A percentile compares a stretch with the other conserved stretches of the same genome.
Conservation (phyloP, 257 asterid species). For the Plantago major region DNA sequence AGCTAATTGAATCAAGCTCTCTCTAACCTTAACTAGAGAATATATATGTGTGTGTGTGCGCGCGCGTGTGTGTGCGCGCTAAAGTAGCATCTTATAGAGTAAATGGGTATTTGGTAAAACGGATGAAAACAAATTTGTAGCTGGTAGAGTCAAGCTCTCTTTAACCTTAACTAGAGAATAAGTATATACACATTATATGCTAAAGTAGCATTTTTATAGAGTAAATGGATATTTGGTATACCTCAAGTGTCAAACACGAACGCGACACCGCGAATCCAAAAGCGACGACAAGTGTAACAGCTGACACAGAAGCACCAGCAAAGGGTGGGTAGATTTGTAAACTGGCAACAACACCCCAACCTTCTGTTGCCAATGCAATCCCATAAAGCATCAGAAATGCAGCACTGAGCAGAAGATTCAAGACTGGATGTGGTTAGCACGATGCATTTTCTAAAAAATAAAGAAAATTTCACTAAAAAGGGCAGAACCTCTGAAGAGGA, state of each 20-base stretch:
- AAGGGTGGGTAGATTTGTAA: constrained; percentile 95
- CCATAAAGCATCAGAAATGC: constrained; percentile 97
- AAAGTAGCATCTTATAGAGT: no score
- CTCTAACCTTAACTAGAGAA: constrained; percentile 18
- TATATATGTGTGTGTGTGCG: background rate
- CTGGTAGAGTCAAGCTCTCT: no score
- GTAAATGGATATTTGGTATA: constrained; percentile 24
- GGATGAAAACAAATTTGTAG: background rate
- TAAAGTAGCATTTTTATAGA: background rate
- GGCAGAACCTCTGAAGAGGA: background rate
- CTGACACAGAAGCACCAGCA: constrained; percentile 99
- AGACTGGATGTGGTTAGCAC: constrained; percentile 12
- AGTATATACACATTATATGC: background rate
- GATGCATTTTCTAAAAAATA: background rate
- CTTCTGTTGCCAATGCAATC: constrained; percentile 92
- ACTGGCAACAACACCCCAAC: constrained; percentile 99
- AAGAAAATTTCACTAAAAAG: background rate
- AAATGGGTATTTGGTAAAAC: no score
- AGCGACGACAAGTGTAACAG: constrained; percentile 93
- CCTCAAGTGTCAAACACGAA: constrained; percentile 97
- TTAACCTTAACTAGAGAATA: constrained; percentile 16
- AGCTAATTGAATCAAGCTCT: constrained; percentile 10
- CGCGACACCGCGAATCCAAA: constrained; percentile 99
- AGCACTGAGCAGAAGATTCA: constrained; percentile 46
- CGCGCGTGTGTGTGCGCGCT: no score